Base-by-base conservation (phyloP, 2,329 filamentous ascomycete genomes). In the Nectriaceae sp. region DNA sequence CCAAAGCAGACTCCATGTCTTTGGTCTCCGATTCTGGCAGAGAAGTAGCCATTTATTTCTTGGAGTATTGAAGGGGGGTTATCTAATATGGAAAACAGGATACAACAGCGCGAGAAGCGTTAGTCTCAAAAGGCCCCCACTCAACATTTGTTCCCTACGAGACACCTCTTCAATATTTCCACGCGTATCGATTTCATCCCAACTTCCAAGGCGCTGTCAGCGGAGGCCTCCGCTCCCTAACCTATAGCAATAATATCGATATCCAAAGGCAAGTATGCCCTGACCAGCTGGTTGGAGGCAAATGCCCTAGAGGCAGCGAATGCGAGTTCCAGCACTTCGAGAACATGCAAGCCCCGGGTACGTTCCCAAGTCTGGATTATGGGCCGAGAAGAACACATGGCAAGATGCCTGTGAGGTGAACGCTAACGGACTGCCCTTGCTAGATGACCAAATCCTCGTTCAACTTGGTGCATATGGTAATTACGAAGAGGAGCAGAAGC, bases 201-300 rank as follows among this genome's bases (percentile, higher is more conserved):
- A 76, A 82, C 43, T 97, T 85, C 71, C 75, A 77, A 56, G 70
- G 87, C 42, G 75, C 82, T 47, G 84, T 96, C 48, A 67, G 82
- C 47, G 87, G 86, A 53, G 93, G 93, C 37, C 87, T 91, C 65
- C 86, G 88, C 65, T 97, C 94, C 55, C 78, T 95, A 75, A 97
- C 92, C 37, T 97, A 93, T 73, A 97, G 90, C 73, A 89, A 96
- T 70, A 87, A 85, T 59, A 96, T 99, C 70, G 85, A 97, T 66
- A 78, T 85, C 20, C 77, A 83, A 52, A 85, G 81, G 59, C 80
- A 82, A 53, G 65, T 97, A 41, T 99, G 94, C 70, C 86, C 84
- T 31, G 87, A 83, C 61, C 89, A 96, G 69, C 73, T 89, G 54
- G 76, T 78, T 40, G 85, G 84, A 44, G 83, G 84, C 52, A 74